Evolutionary conservation across 306 rosid species (phyloP).

Genomic region (Glycine latifolia): DNA sequence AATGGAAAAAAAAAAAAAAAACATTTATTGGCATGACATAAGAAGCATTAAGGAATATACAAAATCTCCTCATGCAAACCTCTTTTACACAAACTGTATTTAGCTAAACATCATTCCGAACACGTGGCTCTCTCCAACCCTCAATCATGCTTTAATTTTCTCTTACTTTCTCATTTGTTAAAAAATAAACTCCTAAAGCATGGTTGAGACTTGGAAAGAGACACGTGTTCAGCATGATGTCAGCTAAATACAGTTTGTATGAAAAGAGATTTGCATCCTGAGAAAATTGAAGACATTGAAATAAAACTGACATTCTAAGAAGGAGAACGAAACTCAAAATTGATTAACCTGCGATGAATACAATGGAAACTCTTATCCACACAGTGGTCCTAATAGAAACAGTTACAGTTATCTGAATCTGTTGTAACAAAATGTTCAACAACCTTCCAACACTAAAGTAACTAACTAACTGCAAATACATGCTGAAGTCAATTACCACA

Average conservation of each 20-base stretch:
- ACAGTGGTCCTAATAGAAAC: no score
- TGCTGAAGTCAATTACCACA: no score
- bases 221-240: slow-evolving; percentile 9
- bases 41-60: not conserved
- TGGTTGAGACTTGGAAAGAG: not conserved
- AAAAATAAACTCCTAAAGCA: not conserved
- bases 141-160: not conserved
- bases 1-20: no score
- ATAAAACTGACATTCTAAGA: not conserved
- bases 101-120: not conserved
- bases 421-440: not conserved
- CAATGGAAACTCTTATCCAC: not conserved
- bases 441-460: no score
- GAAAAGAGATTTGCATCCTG: not conserved
- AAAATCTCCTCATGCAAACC: slow-evolving; percentile 2
- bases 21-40: not conserved
- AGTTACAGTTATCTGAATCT: not conserved
- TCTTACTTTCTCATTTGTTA: not conserved
- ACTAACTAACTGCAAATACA: no score
- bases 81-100: not conserved
- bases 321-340: not conserved
- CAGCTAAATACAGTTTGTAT: not conserved
- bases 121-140: not conserved
- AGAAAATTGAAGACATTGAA: not conserved
- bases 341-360: not conserved